Percentiles rank a stretch among this genome's conserved stretches.
These are phyloP conservation scores for Amaranthus tricolor DNA, from an alignment of 179 eudicot genomes.

Conservation along the genomic window DNA sequence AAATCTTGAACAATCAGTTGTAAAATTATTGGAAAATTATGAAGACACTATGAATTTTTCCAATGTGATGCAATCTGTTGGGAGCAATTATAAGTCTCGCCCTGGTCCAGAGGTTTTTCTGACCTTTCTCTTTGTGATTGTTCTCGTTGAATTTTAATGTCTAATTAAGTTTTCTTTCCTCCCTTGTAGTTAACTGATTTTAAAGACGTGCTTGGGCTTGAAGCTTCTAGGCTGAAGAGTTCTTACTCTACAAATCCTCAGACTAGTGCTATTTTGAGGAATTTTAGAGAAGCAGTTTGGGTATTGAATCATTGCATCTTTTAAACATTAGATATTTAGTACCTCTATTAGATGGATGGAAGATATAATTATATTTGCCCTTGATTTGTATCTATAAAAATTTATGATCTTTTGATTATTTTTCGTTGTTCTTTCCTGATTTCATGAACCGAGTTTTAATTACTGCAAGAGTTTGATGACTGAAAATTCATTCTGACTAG, in stretches of 20 bases:
- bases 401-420: not conserved
- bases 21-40: conserved; percentile 50
- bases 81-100: conserved; percentile 38
- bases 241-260: conserved; percentile 41
- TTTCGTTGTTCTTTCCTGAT: no score
- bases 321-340: not conserved
- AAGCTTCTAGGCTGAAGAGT: conserved; percentile 48
- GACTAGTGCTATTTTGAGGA: conserved; percentile 52
- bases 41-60: conserved; percentile 58
- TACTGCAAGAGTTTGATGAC: not conserved
- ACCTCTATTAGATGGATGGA: not conserved
- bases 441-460: not conserved
- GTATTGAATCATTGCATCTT: conserved; percentile 32
- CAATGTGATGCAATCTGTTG: conserved; percentile 53
- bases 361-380: not conserved
- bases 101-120: conserved; percentile 51
- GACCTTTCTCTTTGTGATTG: conserved; percentile 2
- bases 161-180: not conserved
- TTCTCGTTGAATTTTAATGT: not conserved
- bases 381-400: not conserved
- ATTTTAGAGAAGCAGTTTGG: conserved; percentile 86
- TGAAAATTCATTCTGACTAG: not conserved
- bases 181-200: conserved; percentile 60
- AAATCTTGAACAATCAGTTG: conserved; percentile 61
- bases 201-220: conserved; percentile 49